phyloP scores from a whole-genome alignment of 2,329 filamentous ascomycete genomes.

The Didymosphaeria variabile region DNA sequence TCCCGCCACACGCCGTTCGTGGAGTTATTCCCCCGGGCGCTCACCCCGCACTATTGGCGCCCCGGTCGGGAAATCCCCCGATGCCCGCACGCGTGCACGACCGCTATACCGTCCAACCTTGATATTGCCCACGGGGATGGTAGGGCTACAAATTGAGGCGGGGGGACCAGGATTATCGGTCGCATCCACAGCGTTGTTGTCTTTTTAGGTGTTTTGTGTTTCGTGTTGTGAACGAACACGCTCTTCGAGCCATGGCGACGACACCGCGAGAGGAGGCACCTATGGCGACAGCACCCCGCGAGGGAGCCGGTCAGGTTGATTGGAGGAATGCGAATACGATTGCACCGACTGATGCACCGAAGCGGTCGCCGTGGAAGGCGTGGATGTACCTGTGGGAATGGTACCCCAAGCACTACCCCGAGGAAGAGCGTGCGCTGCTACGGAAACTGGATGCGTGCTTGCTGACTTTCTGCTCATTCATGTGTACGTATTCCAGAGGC shows the following conservation, averaged over 20 bases:
- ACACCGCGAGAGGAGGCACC: too few species aligned
- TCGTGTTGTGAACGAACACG: conserved; percentile 2
- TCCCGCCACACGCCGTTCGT: conserved; percentile 21
- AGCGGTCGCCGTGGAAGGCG: conserved; percentile 49
- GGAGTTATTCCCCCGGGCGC: conserved; percentile 24
- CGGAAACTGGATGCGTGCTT: conserved; percentile 49
- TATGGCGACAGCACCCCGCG: conserved; percentile 24
- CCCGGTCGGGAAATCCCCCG: conserved; percentile 34
- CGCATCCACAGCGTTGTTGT: conserved; percentile 3
- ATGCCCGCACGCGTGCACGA: conserved; percentile 30
- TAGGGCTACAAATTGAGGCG: conserved; percentile 36
- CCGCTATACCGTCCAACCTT: conserved; percentile 22
- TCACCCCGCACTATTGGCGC: conserved; percentile 36
- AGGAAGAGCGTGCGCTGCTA: conserved; percentile 44
- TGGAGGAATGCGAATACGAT: conserved; percentile 38
- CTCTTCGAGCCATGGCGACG: not conserved
- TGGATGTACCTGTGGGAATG: conserved; percentile 52
- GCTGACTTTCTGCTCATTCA: conserved; percentile 48
- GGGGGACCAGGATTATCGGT: conserved; percentile 19
- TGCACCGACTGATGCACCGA: conserved; percentile 45
- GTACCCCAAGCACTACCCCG: conserved; percentile 48
- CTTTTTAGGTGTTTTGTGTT: too few species aligned
- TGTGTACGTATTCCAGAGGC: conserved; percentile 45
- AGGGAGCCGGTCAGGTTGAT: conserved; percentile 31
- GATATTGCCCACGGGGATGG: conserved; percentile 19